A percentile compares a stretch with the other conserved stretches of the same genome.
Evolutionary conservation across 108 stramenopile species (phyloP).

Genomic region (Nannochloropsis gaditana): DNA sequence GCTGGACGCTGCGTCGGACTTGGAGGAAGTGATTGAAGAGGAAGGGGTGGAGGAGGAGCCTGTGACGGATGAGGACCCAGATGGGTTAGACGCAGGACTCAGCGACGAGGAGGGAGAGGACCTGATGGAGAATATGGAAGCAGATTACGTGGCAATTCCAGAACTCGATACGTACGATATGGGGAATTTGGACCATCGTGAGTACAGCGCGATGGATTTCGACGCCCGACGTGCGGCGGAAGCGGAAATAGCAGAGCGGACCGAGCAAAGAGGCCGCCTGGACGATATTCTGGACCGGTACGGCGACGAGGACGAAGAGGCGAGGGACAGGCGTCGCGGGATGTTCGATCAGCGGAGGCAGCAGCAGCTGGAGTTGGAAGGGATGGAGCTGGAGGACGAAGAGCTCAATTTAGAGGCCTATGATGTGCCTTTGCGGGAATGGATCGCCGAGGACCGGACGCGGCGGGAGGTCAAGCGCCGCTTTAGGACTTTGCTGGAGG

Average conservation of each 20-base stretch:
- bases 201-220: constrained; percentile 69
- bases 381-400: constrained; percentile 42
- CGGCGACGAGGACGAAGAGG: constrained; percentile 60
- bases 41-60: not conserved
- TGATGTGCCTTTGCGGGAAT: constrained; percentile 90
- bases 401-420: constrained; percentile 90
- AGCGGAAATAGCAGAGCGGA: constrained; percentile 60
- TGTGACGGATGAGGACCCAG: not conserved
- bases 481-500: constrained; percentile 68
- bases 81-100: not conserved
- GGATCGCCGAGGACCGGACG: constrained; percentile 93
- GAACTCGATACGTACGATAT: constrained; percentile 91
- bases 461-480: constrained; percentile 78
- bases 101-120: constrained; percentile 86
- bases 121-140: constrained; percentile 79
- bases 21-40: constrained; percentile 1
- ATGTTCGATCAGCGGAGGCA: constrained; percentile 58
- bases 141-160: constrained; percentile 87
- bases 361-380: constrained; percentile 42
- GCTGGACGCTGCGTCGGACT: not conserved
- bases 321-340: constrained; percentile 53
- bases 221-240: constrained; percentile 78
- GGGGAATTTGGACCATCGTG: constrained; percentile 79
- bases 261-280: constrained; percentile 52
- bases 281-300: constrained; percentile 57